Evolutionary conservation across 2,329 filamentous ascomycete genomes (phyloP), one percentile per base, ranked within the genome.

Genomic region (Fusarium sp.): DNA sequence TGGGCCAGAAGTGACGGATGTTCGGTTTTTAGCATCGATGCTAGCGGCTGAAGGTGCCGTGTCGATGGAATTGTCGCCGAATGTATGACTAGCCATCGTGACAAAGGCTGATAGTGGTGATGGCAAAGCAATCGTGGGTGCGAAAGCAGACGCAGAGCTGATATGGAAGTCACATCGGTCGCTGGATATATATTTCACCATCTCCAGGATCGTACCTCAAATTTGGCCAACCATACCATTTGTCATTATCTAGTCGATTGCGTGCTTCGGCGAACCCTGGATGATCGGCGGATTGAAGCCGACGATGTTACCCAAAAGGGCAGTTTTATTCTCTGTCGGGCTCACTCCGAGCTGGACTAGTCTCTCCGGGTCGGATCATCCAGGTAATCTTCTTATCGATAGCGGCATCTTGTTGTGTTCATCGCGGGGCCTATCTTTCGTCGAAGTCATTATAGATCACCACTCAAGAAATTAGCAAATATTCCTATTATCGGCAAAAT

Each of bases 241-340:
- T 50, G 44, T 36, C 28, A 50, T 61, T 28, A n/a, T 36, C 11
- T 38, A 54, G 42, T n/a, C 17, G 36, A 62, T 62, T 40, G 58
- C 58, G 58, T 62, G 58, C 58, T 62, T 34, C 53, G 6, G 36
- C 20, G 31, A 39, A 43, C 36, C 15, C 13, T 61, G 18, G 6
- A n/a, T 28, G 34, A 24, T 54, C 38, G 28, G 31, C 31, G 48
- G 26, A 10, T 17, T 17, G 11, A 53, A 9, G 17, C 33, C 48
- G 51, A 24, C n/a, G 13, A 26, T 26, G 4, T 59, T 63, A 43
- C 59, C n/a, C 2, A 31, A 36, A 59, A 3, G 36, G 55, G 59
- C 3, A 63, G 48, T 20, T 44, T 38, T 5, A 11, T 10, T 28
- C 7, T 5, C 8, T 2, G 40, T 53, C 59, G 55, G 54, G 20